Base-by-base conservation (phyloP, 257 asterid genomes). In the Capsicum rhomboideum region DNA sequence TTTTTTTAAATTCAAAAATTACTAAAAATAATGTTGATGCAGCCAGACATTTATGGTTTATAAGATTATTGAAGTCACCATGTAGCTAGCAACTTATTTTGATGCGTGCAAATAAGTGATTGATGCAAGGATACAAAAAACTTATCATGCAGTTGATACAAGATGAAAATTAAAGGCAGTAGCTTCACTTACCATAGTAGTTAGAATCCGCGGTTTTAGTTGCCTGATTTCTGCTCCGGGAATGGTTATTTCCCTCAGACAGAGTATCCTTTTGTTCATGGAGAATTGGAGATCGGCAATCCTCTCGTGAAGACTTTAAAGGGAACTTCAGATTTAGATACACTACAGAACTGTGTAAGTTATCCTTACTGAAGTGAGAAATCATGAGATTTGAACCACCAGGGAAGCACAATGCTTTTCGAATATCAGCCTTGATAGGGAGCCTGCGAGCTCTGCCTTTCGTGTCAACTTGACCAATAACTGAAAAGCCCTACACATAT, bases 401-500 rank as follows among this genome's bases (percentile, higher is more conserved):
- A 88, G 98, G 99, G 88, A 96, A 96, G 92, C 98, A 93, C 85
- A 96, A 90, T 79, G 97, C 91, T 88, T 88, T 92, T 16, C 98
- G 93, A 64, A 96, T 82, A 83, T 86, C 98, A 83, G 98, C 90
- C 91, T 92, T 96, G 78, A 96, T 84, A 75, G 92, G 97, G 56
- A 96, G 94, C 88, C 90, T 89, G 59, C 89, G 90, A 89, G 97
- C 93, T 90, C 89, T 91, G 9, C 97, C 98, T 82, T 90, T 96
- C 78, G 80, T 87, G 79, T 92, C 87, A 72, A 92, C 98, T 90
- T 91, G 91, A 55, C 99, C 99, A 71, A 94, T 96, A 87, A 89
- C 96, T 78, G 82, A 82, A 86, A 94, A 96, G 23, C 94, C 98
- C 98, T 96, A 93, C 85, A 50, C 1, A 31, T 82, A 34, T 67